These are phyloP conservation scores for Pontederia crassipes DNA, from an alignment of 176 grass and related monocot genomes.

Conservation along the genomic window DNA sequence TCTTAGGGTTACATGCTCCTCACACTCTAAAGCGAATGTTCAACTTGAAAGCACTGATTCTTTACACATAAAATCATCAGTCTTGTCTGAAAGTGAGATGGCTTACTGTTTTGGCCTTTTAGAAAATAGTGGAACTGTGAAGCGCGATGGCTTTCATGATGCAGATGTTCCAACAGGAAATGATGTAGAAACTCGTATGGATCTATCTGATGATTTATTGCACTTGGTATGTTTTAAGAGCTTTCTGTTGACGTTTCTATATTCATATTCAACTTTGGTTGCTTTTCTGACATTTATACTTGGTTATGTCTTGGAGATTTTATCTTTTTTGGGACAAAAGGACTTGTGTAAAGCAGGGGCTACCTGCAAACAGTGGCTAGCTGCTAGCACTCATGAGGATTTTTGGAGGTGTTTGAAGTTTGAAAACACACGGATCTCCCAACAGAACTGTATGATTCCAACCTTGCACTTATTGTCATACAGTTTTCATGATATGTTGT, in stretches of 20 bases:
- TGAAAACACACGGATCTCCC: slow-evolving; percentile 60
- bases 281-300: not conserved
- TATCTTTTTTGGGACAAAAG: slow-evolving; percentile 84
- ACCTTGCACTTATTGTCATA: not conserved
- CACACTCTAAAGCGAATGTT: slow-evolving; percentile 1
- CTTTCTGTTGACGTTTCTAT: slow-evolving; percentile 2
- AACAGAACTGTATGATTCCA: slow-evolving; percentile 70
- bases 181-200: slow-evolving; percentile 68
- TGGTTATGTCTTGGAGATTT: slow-evolving; percentile 50
- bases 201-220: slow-evolving; percentile 90
- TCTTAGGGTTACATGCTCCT: slow-evolving; percentile 16
- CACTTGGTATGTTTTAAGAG: slow-evolving; percentile 43
- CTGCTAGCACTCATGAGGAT: slow-evolving; percentile 61
- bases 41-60: slow-evolving; percentile 3
- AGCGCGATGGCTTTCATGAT: slow-evolving; percentile 9
- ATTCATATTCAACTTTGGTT: slow-evolving; percentile 8
- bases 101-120: slow-evolving; percentile 33
- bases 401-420: slow-evolving; percentile 93
- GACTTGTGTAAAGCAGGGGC: slow-evolving; percentile 88
- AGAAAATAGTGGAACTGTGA: slow-evolving; percentile 33
- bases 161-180: slow-evolving; percentile 21
- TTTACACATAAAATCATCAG: slow-evolving; percentile 16
- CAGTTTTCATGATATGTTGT: slow-evolving; percentile 5
- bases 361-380: slow-evolving; percentile 74
- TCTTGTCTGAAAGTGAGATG: slow-evolving; percentile 37